Evolutionary conservation across 805 yeast species (phyloP).

Genomic region (Tanozyma kutaoensis): DNA sequence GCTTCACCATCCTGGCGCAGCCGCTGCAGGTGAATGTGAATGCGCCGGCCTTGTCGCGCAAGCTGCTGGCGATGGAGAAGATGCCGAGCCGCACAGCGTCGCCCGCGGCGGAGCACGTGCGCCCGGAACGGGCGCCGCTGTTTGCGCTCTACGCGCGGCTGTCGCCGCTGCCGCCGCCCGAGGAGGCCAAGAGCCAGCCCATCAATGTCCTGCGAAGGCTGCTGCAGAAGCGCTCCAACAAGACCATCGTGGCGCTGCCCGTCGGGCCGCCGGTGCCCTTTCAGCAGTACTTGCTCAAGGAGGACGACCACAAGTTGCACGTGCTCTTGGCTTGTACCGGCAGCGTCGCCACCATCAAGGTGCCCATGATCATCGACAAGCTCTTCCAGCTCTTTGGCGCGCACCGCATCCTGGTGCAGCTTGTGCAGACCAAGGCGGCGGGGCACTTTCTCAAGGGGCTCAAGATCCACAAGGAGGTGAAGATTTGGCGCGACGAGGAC

Average conservation of each 20-base stretch:
- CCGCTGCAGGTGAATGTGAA: constrained; percentile 12
- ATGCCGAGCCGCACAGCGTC: background rate
- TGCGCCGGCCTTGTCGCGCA: background rate
- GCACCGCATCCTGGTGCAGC: constrained; percentile 61
- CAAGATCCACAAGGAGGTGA: constrained; percentile 51
- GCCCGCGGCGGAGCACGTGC: background rate
- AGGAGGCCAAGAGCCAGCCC: no score
- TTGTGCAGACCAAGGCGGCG: constrained; percentile 76
- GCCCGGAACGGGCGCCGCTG: background rate
- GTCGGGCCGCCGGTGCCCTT: constrained; percentile 62
- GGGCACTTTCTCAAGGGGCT: constrained; percentile 54
- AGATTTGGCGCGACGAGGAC: constrained; percentile 86
- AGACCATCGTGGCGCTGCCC: constrained; percentile 43
- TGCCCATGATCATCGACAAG: constrained; percentile 80
- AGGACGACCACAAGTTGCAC: constrained; percentile 68
- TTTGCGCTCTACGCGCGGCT: background rate
- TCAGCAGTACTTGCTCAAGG: constrained; percentile 51
- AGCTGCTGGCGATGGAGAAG: background rate
- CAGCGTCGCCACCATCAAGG: constrained; percentile 90
- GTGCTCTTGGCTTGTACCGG: constrained; percentile 90
- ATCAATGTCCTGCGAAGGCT: no score
- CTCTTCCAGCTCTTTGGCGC: constrained; percentile 67
- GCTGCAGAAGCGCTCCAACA: constrained; percentile 20
- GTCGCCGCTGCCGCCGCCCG: background rate
- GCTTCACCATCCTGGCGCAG: constrained; percentile 31